Base-by-base conservation (phyloP, 768 basidiomycete genomes). In the Leccinum barrowsii region DNA sequence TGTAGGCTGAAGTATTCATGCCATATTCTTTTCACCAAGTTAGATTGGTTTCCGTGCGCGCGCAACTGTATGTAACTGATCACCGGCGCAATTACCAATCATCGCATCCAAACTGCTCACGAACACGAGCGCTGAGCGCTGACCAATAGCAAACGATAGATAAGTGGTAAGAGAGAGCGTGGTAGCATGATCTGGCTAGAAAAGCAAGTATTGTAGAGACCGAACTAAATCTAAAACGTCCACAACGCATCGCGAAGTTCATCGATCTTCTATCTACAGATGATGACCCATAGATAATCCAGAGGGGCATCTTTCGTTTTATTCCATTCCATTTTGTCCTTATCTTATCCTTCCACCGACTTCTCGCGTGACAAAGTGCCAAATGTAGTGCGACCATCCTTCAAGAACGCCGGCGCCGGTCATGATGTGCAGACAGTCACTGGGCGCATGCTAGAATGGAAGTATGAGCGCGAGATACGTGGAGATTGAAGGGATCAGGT, bases 331-430 rank as follows among this genome's bases (percentile, higher is more conserved):
- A 4, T 53, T 13, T 32, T 30, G 19, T 17, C 15, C 44, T 44
- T 62, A 70, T 50, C 68, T 68, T 56, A 71, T 63, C 49, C 62
- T 59, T 7, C 67, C 64, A 17, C 59, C 26, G 26, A 79, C 57
- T 60, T 79, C 78, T 22, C 70, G 67, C 12, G 76, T 73, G 58
- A 80, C 70, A 53, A 70, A 81, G 62, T 82, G 78, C 77, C 78
- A 80, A 46, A 82, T 77, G 55, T 80, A 81, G 51, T 78, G 77
- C 30, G 80, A 74, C 80, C 81, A 82, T 35, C 79, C 80, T 65
- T 81, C 80, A 28, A 80, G 65, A 40, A 81, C 78, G 58, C 80
- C 80, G 7, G 78, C 44, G 52, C 80, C 80, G 2, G 77, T 65
- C 64, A 80, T 67, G 62, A 80, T 69, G 50, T 82, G 81, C 19